Evolutionary conservation across 257 asterid species (phyloP), one percentile per base, ranked within the genome.

Genomic region (Solanum rostratum): DNA sequence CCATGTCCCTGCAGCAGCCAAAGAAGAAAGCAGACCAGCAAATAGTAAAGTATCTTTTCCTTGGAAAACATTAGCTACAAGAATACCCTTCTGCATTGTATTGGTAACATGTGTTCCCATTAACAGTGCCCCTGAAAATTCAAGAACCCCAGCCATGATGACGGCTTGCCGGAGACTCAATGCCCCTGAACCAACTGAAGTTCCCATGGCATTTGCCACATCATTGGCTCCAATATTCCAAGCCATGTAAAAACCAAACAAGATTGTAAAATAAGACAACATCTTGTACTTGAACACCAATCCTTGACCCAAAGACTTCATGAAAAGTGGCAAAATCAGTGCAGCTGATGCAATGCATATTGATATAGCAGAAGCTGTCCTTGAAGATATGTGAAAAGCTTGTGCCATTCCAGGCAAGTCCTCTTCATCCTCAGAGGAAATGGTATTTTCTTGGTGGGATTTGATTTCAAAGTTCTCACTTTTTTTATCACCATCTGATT

Each of bases 1-100:
- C 99, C 99, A 96, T 88, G 98, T 96, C 15, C 99, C 99, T 84
- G 99, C 98, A 74, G 99, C 99, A 86, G 99, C 98, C 89, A 96
- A 88, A 71, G 97, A 92, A 88, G 97, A 92, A 5, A 96, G 88
- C 71, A 96, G 88, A 5, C 99, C 99, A 33, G 98, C 97, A 73
- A 96, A 96, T 46, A 96, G 98, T 93, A 94, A 78, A 88, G 88
- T 91, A 81, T 92, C 94, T 86, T 92, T 96, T 90, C 99, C 98
- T 84, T 91, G 94, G 79, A 96, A 96, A 66, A 96, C 99, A 87
- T 81, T 86, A 7, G 97, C 90, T 20, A 96, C 97, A 43, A 94
- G 93, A 85, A 96, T 96, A 66, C 99, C 99, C 86, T 94, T 96
- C 97, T 96, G 99, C 99, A 96, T 96, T 79, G 99, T 96, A 85